Evolutionary conservation across 768 basidiomycete genomes (phyloP).

Genomic region (Macrolepiota fuliginosa): DNA sequence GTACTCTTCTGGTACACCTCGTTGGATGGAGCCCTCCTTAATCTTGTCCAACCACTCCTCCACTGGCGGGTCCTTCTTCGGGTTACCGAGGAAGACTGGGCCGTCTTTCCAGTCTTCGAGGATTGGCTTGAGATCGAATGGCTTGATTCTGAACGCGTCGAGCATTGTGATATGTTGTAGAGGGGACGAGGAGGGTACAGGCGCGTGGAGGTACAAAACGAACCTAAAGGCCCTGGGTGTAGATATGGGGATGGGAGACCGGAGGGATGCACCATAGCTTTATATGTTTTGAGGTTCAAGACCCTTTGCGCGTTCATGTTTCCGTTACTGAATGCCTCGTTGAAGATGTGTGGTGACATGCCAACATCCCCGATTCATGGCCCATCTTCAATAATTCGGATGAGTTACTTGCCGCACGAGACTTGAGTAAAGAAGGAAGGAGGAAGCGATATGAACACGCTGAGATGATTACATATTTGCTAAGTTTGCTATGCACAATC

Average conservation of each 20-base stretch:
- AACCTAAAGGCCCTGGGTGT: not conserved
- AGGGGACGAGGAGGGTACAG: conserved; percentile 2
- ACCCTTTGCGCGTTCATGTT: not conserved
- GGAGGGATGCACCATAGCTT: not conserved
- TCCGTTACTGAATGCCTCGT: conserved; percentile 4
- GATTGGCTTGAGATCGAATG: conserved; percentile 70
- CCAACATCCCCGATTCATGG: not conserved
- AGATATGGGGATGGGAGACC: conserved; percentile 1
- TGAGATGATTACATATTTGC: not conserved
- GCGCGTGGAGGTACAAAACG: not conserved
- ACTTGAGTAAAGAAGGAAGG: not conserved
- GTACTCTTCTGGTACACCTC: conserved; percentile 73
- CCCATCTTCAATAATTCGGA: not conserved
- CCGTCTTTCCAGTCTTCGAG: conserved; percentile 64
- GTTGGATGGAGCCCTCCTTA: conserved; percentile 67
- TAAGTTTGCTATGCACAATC: not conserved
- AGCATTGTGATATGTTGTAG: conserved; percentile 40
- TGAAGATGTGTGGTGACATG: conserved; percentile 7
- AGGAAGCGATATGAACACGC: not conserved
- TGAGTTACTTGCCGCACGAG: not conserved
- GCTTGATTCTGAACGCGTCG: conserved; percentile 77
- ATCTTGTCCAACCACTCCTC: conserved; percentile 74
- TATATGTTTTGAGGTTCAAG: not conserved
- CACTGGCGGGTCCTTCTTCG: conserved; percentile 66
- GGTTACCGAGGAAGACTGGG: conserved; percentile 64